A percentile compares a stretch with the other conserved stretches of the same genome.
These are phyloP conservation scores for Sequoiadendron giganteum DNA, from an alignment of 75 land plant species.

Conservation along the genomic window DNA sequence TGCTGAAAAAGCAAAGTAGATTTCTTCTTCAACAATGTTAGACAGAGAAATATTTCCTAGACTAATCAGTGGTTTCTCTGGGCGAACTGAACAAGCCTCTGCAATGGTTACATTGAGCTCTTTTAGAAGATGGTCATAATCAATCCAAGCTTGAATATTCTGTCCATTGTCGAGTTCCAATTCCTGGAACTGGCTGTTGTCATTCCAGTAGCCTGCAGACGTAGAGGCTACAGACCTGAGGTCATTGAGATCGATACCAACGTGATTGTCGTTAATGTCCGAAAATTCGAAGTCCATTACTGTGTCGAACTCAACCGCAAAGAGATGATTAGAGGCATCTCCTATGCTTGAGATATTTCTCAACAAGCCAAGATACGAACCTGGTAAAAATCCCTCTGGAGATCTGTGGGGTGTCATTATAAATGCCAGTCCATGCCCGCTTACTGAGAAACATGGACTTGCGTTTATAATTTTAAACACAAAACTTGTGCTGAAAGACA, in stretches of 20 bases:
- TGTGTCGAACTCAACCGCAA: conserved; percentile 24
- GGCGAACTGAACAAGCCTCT: too few species aligned
- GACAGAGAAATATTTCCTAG: background rate
- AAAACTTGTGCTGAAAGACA: background rate
- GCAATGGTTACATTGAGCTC: too few species aligned
- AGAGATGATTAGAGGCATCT: conserved; percentile 4
- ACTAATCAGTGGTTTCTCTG: background rate
- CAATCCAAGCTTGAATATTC: too few species aligned
- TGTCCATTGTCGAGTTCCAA: background rate
- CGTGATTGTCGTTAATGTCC: conserved; percentile 14
- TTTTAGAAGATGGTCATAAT: too few species aligned
- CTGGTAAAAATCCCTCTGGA: background rate
- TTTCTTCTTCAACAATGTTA: background rate
- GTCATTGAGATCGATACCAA: conserved; percentile 24
- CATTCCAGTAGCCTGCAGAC: conserved; percentile 4
- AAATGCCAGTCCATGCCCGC: conserved; percentile 13
- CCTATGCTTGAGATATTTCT: background rate
- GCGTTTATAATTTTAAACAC: background rate
- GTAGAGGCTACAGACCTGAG: background rate
- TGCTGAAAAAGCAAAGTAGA: too few species aligned
- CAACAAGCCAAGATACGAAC: conserved; percentile 18
- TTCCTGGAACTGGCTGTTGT: background rate
- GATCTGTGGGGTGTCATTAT: background rate
- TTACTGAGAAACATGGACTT: background rate
- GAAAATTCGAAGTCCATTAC: background rate